Conservation (phyloP, 257 asterid genomes). For the Echium plantagineum region DNA sequence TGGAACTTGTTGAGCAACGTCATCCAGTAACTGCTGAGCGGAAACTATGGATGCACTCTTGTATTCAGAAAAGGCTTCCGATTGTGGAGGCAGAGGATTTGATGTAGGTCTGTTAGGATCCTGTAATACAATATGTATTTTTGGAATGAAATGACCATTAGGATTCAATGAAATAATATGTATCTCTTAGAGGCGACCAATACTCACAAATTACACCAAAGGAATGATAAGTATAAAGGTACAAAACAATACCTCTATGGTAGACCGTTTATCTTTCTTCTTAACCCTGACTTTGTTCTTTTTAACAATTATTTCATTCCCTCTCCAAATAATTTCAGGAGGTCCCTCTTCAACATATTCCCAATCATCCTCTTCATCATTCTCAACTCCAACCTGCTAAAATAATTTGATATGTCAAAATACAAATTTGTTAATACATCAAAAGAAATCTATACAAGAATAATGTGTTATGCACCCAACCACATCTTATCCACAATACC, state of each 20-base stretch:
- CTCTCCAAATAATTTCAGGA: conserved; percentile 95
- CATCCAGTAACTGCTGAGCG: conserved; percentile 71
- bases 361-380: conserved; percentile 59
- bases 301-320: conserved; percentile 92
- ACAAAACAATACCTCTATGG: conserved; percentile 40
- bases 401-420: neutral
- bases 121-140: conserved; percentile 29
- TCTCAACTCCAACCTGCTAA: conserved; percentile 36
- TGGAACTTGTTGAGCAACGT: conserved; percentile 88
- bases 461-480: neutral
- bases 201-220: neutral
- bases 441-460: neutral
- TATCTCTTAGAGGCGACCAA: neutral
- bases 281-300: conserved; percentile 72
- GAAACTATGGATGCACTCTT: conserved; percentile 45
- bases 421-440: neutral
- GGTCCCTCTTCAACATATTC: conserved; percentile 96
- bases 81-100: conserved; percentile 91
- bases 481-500: too few species aligned
- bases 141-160: neutral
- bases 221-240: conserved; percentile 6
- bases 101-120: conserved; percentile 80
- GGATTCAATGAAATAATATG: neutral
- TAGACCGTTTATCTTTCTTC: conserved; percentile 34
- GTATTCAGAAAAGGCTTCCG: conserved; percentile 59